Evolutionary conservation across 371 early-diverging fungal species (phyloP).

Genomic region (Actinomortierella ambigua): DNA sequence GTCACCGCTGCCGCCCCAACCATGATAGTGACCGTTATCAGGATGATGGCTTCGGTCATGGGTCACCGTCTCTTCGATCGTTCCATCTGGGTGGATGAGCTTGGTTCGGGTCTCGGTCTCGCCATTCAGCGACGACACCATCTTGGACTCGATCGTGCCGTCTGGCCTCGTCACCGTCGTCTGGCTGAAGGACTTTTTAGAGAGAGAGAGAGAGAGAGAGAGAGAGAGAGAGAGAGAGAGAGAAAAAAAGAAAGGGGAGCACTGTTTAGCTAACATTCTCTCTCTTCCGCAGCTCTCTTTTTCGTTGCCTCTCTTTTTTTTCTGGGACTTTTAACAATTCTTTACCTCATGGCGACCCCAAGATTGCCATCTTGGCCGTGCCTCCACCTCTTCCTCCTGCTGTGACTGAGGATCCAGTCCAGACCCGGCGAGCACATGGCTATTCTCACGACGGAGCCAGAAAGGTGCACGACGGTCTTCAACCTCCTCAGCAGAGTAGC

Average conservation of each 20-base stretch:
- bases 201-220: neutral
- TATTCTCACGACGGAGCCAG: too few relatives aligned
- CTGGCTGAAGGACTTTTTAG: conserved; percentile 32
- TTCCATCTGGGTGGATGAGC: conserved; percentile 25
- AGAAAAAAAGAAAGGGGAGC: neutral
- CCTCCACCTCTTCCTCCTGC: conserved; percentile 11
- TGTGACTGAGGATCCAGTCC: conserved; percentile 8
- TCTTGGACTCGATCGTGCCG: conserved; percentile 25
- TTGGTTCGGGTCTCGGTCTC: conserved; percentile 30
- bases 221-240: too few relatives aligned
- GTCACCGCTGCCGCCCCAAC: conserved; percentile 10
- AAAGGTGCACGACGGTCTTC: too few relatives aligned
- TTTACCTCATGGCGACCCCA: conserved; percentile 31
- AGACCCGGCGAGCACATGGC: conserved; percentile 7
- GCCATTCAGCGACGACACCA: conserved; percentile 22
- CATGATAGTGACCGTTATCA: neutral
- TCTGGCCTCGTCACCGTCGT: conserved; percentile 37
- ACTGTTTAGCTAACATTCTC: neutral
- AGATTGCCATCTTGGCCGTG: conserved; percentile 21
- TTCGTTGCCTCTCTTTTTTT: neutral
- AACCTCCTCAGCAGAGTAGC: too few relatives aligned
- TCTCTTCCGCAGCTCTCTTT: neutral
- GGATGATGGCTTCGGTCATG: conserved; percentile 11
- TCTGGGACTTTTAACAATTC: neutral
- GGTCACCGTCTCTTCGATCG: conserved; percentile 29